phyloP scores from a whole-genome alignment of 139 green algal species.

The Closterium sp. region DNA sequence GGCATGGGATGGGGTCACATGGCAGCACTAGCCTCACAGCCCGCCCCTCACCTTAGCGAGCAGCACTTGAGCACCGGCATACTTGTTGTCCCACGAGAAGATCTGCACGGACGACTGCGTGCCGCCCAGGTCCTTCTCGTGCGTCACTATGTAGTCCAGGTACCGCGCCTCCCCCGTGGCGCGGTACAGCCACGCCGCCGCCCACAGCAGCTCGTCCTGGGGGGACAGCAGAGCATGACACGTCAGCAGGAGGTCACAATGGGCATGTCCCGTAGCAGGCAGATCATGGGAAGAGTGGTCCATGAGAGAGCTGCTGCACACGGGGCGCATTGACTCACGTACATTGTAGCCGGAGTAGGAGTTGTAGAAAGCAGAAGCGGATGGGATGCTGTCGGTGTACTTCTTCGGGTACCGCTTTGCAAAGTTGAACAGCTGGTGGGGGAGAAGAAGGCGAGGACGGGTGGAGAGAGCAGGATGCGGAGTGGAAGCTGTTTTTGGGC shows the following conservation, averaged over 20 bases:
- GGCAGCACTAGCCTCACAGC: background rate
- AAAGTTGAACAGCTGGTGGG: constrained; percentile 36
- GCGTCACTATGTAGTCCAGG: constrained; percentile 6
- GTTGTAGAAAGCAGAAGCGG: constrained; percentile 37
- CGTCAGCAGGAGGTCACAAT: background rate
- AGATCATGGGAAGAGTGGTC: background rate
- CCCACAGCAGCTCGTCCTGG: constrained; percentile 41
- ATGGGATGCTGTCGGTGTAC: constrained; percentile 28
- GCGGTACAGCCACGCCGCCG: constrained; percentile 27
- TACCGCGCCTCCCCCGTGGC: constrained; percentile 19
- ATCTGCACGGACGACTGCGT: background rate
- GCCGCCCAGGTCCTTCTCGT: background rate
- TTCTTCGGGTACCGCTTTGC: constrained; percentile 11
- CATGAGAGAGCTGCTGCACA: background rate
- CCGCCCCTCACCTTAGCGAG: constrained; percentile 1
- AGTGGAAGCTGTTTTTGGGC: background rate
- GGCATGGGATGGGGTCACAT: background rate
- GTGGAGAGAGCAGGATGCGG: background rate
- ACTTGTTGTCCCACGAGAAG: constrained; percentile 29
- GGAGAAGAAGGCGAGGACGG: background rate
- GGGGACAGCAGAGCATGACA: background rate
- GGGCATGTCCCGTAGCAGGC: background rate
- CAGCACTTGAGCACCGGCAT: constrained; percentile 10
- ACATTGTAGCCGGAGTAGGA: constrained; percentile 34
- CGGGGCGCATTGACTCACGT: too few species aligned